Percentiles rank a stretch among this genome's conserved stretches.
Evolutionary conservation across 441 rosid species (phyloP).

Genomic region (Rhodomyrtus psidioides): DNA sequence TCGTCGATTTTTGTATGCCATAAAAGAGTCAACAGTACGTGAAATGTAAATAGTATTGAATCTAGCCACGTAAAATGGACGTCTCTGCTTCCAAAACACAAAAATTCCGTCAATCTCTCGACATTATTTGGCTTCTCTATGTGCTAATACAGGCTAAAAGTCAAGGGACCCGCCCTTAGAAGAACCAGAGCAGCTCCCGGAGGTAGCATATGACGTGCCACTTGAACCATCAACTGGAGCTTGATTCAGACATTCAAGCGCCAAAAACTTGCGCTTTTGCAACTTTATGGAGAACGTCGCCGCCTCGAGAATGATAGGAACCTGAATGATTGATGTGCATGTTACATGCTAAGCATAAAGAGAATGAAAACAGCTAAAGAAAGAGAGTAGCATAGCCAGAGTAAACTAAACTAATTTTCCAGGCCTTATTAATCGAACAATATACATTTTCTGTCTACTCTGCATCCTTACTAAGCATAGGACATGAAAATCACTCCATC

Average conservation of each 20-base stretch:
- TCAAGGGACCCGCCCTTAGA: conserved; percentile 59
- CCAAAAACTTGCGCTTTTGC: conserved; percentile 69
- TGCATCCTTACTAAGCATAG: too few relatives aligned
- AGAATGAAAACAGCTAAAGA: too few relatives aligned
- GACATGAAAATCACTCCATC: too few relatives aligned
- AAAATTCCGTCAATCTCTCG: neutral
- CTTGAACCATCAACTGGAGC: conserved; percentile 92
- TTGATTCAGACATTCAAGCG: conserved; percentile 83
- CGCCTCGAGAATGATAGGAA: conserved; percentile 81
- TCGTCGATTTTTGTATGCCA: neutral
- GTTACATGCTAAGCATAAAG: neutral
- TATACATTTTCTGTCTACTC: too few relatives aligned
- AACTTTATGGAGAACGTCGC: conserved; percentile 81
- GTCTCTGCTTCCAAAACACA: neutral
- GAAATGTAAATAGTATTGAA: neutral
- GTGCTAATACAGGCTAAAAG: conserved; percentile 27
- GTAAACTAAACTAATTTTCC: too few relatives aligned
- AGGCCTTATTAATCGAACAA: too few relatives aligned
- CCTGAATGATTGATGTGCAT: conserved; percentile 23
- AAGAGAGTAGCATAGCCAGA: too few relatives aligned
- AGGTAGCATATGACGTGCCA: conserved; percentile 68
- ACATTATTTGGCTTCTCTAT: neutral
- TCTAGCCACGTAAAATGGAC: neutral
- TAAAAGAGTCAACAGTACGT: neutral
- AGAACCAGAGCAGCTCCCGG: conserved; percentile 58